Base-by-base conservation (phyloP, 352 stramenopile genomes). In the Globisporangium emineosum region DNA sequence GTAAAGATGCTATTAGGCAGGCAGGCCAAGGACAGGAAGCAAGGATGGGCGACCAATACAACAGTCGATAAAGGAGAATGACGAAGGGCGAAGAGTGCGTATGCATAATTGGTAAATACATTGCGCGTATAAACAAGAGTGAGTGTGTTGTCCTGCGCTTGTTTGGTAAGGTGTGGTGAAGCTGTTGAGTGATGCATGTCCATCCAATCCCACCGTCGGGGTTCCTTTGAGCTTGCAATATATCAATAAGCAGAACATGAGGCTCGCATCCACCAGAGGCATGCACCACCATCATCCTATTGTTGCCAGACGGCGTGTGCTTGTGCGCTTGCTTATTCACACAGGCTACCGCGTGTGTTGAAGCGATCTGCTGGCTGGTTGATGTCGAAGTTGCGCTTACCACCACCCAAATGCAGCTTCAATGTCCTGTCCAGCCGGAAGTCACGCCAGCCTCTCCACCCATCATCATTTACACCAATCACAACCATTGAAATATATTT, bases 1-100 rank as follows among this genome's bases (percentile, higher is more conserved):
- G 81, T 97, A 50, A 21, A 42, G n/a, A 47, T 5, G 29, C 29
- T 32, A 42, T 13, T 3, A 8, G 5, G 7, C 32, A 45, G n/a
- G 5, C 9, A 30, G n/a, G 30, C 5, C 23, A n/a, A 5, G 13
- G 15, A 8, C 29, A 30, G 53, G 19, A 57, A 19, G 4, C 52
- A 42, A 5, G 25, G 29, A 40, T n/a, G 23, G 55, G 40, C 40
- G 40, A 8, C 35, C 35, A 33, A 50, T 35, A 50, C n/a, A 19
- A 43, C 23, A 60, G n/a, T 43, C 29, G 52, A 45, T 58, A 58
- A 58, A 30, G 33, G 25, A 47, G 3, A 17, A 23, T 5, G 40
- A 10, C 4, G 17, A 47, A 42, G 5, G 40, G 9, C 17, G 19
- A 5, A 21, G 6, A 47, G 19, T 47, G 40, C 17, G 17, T 47